Base-by-base conservation (phyloP, 1,284 basidiomycete genomes). In the Quambalaria eucalypti region DNA sequence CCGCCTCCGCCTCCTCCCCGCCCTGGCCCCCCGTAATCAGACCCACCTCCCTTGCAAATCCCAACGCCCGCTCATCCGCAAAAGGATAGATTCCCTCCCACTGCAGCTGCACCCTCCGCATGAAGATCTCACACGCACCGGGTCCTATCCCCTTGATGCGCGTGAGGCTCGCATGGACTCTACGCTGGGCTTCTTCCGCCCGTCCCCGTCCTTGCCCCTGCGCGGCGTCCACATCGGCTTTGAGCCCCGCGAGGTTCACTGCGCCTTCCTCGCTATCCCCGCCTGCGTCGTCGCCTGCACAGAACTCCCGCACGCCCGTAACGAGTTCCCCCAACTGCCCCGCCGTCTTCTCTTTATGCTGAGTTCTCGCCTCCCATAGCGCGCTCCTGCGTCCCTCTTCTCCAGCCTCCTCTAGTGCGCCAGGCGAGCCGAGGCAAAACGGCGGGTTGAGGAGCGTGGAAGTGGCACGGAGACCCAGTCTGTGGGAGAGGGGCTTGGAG, bases 301-400 rank as follows among this genome's bases (percentile, higher is more conserved):
- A 58, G 7, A 65, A 42, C 16, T 36, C 19, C 1, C 48, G 25
- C 14, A 65, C 49, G 1, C 63, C 65, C 31, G 62, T 49, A 3
- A 64, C 60, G n/a, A 67, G 54, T 9, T 46, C 54, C 0, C 63
- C 65, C 2, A 67, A 50, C 54, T 67, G 65, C 9, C 54, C 56
- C 14, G 65, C 63, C 0, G 63, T 63, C 55, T 67, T 67, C 38
- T 65, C 65, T 36, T 67, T 67, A 28, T 67, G 65, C 53, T 65
- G 65, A 2, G 65, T 67, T 10, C 63, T 48, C 1, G 65, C 65
- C 39, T 62, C 59, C 62, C 62, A 67, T 1, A 67, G 39, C 8
- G 57, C 65, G 0, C 59, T 62, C 2, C 65, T n/a, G 7, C 63
- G 2, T 2, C 65, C 63, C 28, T 67, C 61, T 46, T 61, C 52